A percentile compares a stretch with the other conserved stretches of the same genome.
These are phyloP conservation scores for Microcera coccophila DNA, from an alignment of 2,329 filamentous ascomycete genomes.

Conservation along the genomic window DNA sequence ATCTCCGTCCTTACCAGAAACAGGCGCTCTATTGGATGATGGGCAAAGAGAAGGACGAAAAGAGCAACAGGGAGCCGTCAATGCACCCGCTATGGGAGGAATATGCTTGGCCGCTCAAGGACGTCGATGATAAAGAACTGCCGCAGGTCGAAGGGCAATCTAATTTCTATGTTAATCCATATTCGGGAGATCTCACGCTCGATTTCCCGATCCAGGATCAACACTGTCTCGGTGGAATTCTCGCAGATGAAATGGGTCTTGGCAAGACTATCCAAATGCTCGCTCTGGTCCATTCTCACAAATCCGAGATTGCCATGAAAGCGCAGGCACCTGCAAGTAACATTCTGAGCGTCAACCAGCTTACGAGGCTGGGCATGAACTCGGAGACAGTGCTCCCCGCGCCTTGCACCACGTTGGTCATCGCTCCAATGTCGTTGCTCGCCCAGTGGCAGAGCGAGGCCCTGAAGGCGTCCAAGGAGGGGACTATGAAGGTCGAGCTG, in stretches of 20 bases:
- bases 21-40: slow-evolving; percentile 97
- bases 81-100: slow-evolving; percentile 99
- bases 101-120: slow-evolving; percentile 82
- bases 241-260: slow-evolving; percentile 96
- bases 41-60: slow-evolving; percentile 79
- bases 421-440: slow-evolving; percentile 97
- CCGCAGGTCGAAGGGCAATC: slow-evolving; percentile 61
- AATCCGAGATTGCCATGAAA: slow-evolving; percentile 49
- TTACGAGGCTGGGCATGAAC: slow-evolving; percentile 59
- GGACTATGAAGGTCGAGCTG: slow-evolving; percentile 76
- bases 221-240: slow-evolving; percentile 85
- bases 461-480: slow-evolving; percentile 80
- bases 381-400: slow-evolving; percentile 60
- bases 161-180: slow-evolving; percentile 93
- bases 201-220: slow-evolving; percentile 93
- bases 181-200: slow-evolving; percentile 88
- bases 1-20: slow-evolving; percentile 87
- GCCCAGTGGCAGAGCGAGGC: slow-evolving; percentile 97
- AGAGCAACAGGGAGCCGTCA: slow-evolving; percentile 65
- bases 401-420: slow-evolving; percentile 84
- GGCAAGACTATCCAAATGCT: slow-evolving; percentile 99
- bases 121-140: slow-evolving; percentile 77
- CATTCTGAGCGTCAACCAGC: slow-evolving; percentile 50
- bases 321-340: slow-evolving; percentile 31
- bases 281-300: slow-evolving; percentile 82